Base-by-base conservation (phyloP, 225 moss, liverwort and hornwort genomes). In the Bryum argenteum region DNA sequence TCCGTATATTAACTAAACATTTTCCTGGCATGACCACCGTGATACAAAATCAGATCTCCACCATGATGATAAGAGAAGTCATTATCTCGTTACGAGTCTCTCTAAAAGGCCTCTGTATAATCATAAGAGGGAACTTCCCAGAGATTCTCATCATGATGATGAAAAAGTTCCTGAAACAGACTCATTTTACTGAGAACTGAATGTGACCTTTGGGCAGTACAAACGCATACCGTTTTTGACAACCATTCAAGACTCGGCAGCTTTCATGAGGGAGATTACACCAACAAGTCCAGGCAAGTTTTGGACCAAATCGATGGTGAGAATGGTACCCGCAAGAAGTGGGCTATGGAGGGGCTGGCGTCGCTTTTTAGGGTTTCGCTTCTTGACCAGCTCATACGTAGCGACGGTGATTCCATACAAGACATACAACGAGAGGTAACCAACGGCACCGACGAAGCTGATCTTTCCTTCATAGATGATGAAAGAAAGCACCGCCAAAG, bases 341-440 rank as follows among this genome's bases (percentile, higher is more conserved):
- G 97, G 90, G 37, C 90, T 80, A 16, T 88, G 65, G 15, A 82
- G 87, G 18, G 75, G 89, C 74, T 57, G 74, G 13, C 60, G 74
- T 51, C 75, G 63, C 45, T 78, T 78, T 41, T 89, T 89, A 61
- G 52, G 75, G 19, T 77, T 58, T 19, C 81, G 83, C 58, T 81
- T 77, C 82, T 77, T 94, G 9, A 85, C 22, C 82, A 92, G 79
- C 85, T 92, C 98, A 21, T 92, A 86, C 4, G 66, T 76, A 45
- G 85, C 92, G 37, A 98, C 98, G 0, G 84, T 89, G 57, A 89
- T 68, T 51, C 88, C 94, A 75, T 98, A 98, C 26, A 86, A 20
- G 26, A 82, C 91, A 39, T 98, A 98, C 43, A 98, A 80, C 26
- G 89, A 89, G 3, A 92, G 68, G 41, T 89, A 98, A 23, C 86